These are phyloP conservation scores for Aurinia saxatilis DNA, from an alignment of 345 rosid species.

Conservation along the genomic window DNA sequence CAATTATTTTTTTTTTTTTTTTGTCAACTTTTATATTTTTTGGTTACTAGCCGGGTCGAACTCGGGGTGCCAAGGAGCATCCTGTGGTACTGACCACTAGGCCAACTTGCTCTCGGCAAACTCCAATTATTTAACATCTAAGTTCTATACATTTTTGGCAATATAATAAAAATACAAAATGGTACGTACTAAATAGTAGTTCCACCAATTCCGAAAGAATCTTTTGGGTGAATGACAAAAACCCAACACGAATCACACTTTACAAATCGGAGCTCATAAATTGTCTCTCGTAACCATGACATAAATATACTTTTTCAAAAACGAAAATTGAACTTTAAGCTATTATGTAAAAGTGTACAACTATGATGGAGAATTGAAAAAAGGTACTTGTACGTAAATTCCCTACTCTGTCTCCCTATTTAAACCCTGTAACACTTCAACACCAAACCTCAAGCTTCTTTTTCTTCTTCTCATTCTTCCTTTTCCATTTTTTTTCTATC, in stretches of 20 bases:
- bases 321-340: neutral
- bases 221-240: constrained; percentile 26
- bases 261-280: constrained; percentile 25
- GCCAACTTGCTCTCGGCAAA: too few relatives aligned
- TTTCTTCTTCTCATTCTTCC: too few relatives aligned
- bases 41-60: too few relatives aligned
- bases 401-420: constrained; percentile 15
- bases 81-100: too few relatives aligned
- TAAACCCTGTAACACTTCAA: constrained; percentile 14
- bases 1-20: too few relatives aligned
- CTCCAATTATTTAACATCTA: too few relatives aligned
- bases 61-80: too few relatives aligned
- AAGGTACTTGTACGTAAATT: constrained; percentile 7
- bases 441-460: constrained; percentile 22
- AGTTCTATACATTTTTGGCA: too few relatives aligned
- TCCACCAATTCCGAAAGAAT: constrained; percentile 31
- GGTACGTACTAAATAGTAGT: constrained; percentile 21
- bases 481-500: too few relatives aligned
- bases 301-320: constrained; percentile 6
- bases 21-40: too few relatives aligned
- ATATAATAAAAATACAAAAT: too few relatives aligned
- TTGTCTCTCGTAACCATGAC: constrained; percentile 28
- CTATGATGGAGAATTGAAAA: neutral
- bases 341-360: neutral
- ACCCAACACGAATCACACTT: constrained; percentile 29